Percentiles rank a stretch among this genome's conserved stretches.
phyloP scores from a whole-genome alignment of 768 basidiomycete genomes.

The Chlorophyllum brunneum region DNA sequence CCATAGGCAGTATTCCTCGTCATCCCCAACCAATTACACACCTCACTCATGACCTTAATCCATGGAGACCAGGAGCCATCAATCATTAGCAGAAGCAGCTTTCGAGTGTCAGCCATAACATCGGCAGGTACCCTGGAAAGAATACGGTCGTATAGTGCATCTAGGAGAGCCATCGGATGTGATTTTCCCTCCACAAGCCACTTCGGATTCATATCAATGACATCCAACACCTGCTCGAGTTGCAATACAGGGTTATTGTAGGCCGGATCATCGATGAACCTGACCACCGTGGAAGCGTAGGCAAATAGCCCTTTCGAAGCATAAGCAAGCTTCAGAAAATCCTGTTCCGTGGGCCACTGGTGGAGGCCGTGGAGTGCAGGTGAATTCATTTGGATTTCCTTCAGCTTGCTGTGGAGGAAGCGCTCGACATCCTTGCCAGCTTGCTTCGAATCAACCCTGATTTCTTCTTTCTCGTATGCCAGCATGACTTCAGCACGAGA shows the following conservation, averaged over 20 bases:
- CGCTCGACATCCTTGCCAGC: constrained; percentile 17
- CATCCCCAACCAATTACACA: no score
- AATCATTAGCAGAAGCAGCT: no score
- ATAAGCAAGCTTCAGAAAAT: no score
- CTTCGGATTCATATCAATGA: no score
- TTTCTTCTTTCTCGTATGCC: not conserved
- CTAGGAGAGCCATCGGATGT: not conserved
- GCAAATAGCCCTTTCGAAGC: no score
- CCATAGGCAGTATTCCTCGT: no score
- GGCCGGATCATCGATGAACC: constrained; percentile 17
- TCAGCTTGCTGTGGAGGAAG: constrained; percentile 10
- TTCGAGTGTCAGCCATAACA: no score
- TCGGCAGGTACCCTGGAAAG: not conserved
- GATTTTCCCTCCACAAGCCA: not conserved
- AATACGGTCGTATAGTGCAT: not conserved
- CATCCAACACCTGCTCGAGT: no score
- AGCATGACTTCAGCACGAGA: no score
- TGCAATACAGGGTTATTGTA: not conserved
- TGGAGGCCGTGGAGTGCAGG: not conserved
- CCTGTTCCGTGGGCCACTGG: no score
- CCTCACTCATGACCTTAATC: no score
- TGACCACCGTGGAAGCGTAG: constrained; percentile 20
- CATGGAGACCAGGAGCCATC: no score
- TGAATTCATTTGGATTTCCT: constrained; percentile 7
- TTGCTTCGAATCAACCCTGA: constrained; percentile 8